Conservation (phyloP, 257 asterid genomes). For the Gardenia jasminoides region DNA sequence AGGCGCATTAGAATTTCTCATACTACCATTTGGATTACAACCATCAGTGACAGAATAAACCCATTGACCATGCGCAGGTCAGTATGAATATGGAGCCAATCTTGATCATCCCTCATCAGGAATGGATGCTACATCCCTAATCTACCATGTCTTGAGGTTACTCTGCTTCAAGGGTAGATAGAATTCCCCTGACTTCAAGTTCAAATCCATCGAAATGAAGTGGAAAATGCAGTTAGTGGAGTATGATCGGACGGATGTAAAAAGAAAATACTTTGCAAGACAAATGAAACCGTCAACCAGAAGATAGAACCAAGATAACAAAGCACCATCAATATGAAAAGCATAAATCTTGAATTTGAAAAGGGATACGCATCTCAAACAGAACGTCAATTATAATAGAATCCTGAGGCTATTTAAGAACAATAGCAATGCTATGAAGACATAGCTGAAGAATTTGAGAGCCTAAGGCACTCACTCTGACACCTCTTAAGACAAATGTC, state of each 20-base stretch:
- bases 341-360: not conserved
- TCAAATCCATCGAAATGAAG: not conserved
- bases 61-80: not conserved
- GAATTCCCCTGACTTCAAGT: not conserved
- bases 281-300: not conserved
- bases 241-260: not conserved
- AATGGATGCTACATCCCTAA: no score
- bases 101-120: not conserved
- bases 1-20: not conserved
- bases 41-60: not conserved
- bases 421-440: conserved; percentile 6
- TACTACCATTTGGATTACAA: not conserved
- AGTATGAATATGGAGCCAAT: not conserved
- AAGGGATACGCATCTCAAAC: not conserved
- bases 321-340: not conserved
- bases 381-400: conserved; percentile 10
- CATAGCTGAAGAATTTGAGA: conserved; percentile 48
- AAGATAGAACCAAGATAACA: not conserved
- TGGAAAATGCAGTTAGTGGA: not conserved
- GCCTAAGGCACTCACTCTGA: conserved; percentile 86
- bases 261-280: not conserved
- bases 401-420: not conserved
- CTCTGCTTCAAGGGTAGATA: not conserved
- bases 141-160: not conserved
- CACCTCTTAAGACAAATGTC: conserved; percentile 91